Percentiles rank a stretch among this genome's conserved stretches.
These are phyloP conservation scores for Ziziphus jujuba DNA, from an alignment of 306 rosid genomes.

Conservation along the genomic window DNA sequence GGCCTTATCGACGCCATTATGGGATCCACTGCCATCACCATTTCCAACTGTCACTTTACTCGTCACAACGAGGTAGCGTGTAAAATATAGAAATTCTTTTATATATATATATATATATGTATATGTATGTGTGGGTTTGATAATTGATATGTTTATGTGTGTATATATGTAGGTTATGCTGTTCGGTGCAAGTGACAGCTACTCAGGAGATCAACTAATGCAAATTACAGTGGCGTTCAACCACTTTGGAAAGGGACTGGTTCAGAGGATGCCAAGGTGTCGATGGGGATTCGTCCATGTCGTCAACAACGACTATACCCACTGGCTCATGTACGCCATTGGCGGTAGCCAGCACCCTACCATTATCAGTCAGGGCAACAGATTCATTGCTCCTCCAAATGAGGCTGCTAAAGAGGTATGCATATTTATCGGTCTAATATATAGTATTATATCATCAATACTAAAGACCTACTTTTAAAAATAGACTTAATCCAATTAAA, in stretches of 20 bases:
- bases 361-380: slow-evolving; percentile 74
- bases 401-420: slow-evolving; percentile 51
- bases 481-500: no score
- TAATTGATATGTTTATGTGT: neutral
- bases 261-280: slow-evolving; percentile 79
- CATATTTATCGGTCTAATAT: no score
- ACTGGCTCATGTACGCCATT: slow-evolving; percentile 88
- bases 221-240: slow-evolving; percentile 84
- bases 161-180: slow-evolving; percentile 58
- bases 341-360: slow-evolving; percentile 78
- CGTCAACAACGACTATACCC: slow-evolving; percentile 79
- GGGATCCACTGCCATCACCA: slow-evolving; percentile 83
- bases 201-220: slow-evolving; percentile 46
- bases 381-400: slow-evolving; percentile 55
- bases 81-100: no score
- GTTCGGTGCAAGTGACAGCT: slow-evolving; percentile 60
- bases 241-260: slow-evolving; percentile 66
- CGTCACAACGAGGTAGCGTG: slow-evolving; percentile 75
- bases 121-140: neutral
- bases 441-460: no score
- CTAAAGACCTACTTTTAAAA: no score
- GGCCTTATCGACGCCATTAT: slow-evolving; percentile 72
- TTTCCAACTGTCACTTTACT: slow-evolving; percentile 78
- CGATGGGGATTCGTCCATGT: slow-evolving; percentile 69
- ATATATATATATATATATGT: neutral